Conservation (phyloP, 305 asterid species). For the Ruellia speciosa region DNA sequence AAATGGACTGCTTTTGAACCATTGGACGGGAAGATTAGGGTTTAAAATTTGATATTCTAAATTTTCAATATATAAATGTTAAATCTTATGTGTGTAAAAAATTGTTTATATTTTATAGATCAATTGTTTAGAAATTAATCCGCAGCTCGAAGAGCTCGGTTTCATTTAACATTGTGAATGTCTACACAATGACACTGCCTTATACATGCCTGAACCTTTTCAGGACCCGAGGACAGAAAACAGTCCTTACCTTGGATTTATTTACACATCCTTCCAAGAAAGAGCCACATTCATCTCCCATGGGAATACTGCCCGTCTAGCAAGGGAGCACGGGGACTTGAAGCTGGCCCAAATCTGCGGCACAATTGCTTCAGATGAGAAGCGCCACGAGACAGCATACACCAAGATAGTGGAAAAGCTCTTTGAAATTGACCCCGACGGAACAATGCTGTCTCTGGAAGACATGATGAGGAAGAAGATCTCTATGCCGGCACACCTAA, state of each 20-base stretch:
- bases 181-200: too few species aligned
- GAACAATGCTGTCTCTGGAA: slow-evolving; percentile 49
- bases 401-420: slow-evolving; percentile 56
- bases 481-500: slow-evolving; percentile 64
- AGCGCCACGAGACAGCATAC: slow-evolving; percentile 63
- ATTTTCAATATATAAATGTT: too few species aligned
- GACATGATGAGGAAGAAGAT: slow-evolving; percentile 78
- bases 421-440: slow-evolving; percentile 57
- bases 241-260: slow-evolving; percentile 54
- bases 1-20: too few species aligned
- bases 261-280: slow-evolving; percentile 68
- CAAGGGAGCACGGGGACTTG: slow-evolving; percentile 46
- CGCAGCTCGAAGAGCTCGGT: too few species aligned
- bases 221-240: slow-evolving; percentile 56
- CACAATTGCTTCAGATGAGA: slow-evolving; percentile 52
- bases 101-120: too few species aligned
- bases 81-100: too few species aligned
- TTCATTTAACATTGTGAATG: too few species aligned
- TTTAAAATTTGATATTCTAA: too few species aligned
- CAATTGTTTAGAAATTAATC: too few species aligned
- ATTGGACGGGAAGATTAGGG: too few species aligned
- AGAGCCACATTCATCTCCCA: slow-evolving; percentile 59
- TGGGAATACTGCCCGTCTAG: slow-evolving; percentile 59
- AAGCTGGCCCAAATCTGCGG: slow-evolving; percentile 63
- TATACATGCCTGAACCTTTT: slow-evolving; percentile 3